Evolutionary conservation across 768 basidiomycete species (phyloP), one percentile per base, ranked within the genome.

Genomic region (Termitomyces sp.): DNA sequence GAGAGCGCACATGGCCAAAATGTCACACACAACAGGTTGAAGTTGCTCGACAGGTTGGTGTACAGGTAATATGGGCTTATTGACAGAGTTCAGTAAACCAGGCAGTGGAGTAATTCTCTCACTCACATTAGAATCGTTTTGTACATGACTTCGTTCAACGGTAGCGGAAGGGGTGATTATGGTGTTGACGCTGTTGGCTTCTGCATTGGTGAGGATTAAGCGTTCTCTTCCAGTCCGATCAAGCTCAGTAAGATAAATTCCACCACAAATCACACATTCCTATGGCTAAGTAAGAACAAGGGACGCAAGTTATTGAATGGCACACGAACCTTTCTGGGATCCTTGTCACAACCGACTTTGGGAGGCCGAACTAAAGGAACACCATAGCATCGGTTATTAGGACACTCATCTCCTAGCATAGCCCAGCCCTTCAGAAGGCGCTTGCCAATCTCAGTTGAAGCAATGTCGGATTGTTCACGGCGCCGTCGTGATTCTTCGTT

Each of bases 401-500:
- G 82, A 66, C 93, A 94, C 72, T 92, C 90, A 37, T 94, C 90
- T 24, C 80, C 90, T n/a, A 94, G 77, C 88, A 94, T 90, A 0
- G 92, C 84, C 90, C 90, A 94, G 41, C 89, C 92, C 63, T 83
- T 85, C 47, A 94, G 72, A 58, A 94, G 75, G 26, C 84, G 81
- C 60, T 82, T 86, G 45, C 89, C 93, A 31, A 94, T 90, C 65
- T 88, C 88, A 51, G 84, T 72, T 3, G 91, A 90, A 16, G 93
- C 92, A 41, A 70, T 73, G 68, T 94, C 92, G 2, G 90, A 91
- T 69, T 94, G 92, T 58, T 86, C 84, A 54, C 92, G 83, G 31
- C 92, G 81, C 36, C 81, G 82, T 24, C 84, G 72, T 24, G 77
- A 79, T 61, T 86, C 83, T 62, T 84, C 85, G 1, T 84, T 86